These are phyloP conservation scores for Apiosordaria backusii DNA, from an alignment of 495 filamentous ascomycete species.

Conservation along the genomic window DNA sequence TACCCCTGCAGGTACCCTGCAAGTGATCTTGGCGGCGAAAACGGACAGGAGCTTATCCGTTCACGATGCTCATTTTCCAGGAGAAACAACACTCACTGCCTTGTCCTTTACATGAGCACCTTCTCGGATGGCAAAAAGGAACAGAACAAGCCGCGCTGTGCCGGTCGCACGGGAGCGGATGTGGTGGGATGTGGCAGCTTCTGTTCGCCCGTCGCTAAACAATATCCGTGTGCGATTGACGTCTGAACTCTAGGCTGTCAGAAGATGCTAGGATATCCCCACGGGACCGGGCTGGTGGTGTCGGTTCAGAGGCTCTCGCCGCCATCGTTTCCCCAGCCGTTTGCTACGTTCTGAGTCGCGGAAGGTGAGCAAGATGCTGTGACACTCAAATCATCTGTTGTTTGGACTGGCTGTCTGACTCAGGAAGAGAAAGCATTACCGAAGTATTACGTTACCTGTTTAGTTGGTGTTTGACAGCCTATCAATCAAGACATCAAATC, in stretches of 20 bases:
- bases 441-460: neutral
- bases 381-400: neutral
- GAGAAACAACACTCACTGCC: neutral
- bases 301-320: neutral
- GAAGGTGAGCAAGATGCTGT: neutral
- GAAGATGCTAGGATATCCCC: neutral
- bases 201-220: neutral
- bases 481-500: neutral
- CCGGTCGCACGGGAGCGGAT: neutral
- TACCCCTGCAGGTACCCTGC: slow-evolving; percentile 5
- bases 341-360: neutral
- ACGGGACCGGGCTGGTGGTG: neutral
- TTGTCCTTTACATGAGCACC: neutral
- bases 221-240: slow-evolving; percentile 4
- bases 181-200: slow-evolving; percentile 4
- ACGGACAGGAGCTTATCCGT: neutral
- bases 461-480: too few relatives aligned
- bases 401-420: neutral
- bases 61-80: neutral
- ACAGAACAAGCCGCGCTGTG: neutral
- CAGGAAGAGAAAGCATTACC: neutral
- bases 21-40: neutral
- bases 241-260: slow-evolving; percentile 4
- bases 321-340: neutral
- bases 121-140: neutral